Percentiles rank a stretch among this genome's conserved stretches.
Conservation (phyloP, 257 asterid genomes). For the Vinca minor region DNA sequence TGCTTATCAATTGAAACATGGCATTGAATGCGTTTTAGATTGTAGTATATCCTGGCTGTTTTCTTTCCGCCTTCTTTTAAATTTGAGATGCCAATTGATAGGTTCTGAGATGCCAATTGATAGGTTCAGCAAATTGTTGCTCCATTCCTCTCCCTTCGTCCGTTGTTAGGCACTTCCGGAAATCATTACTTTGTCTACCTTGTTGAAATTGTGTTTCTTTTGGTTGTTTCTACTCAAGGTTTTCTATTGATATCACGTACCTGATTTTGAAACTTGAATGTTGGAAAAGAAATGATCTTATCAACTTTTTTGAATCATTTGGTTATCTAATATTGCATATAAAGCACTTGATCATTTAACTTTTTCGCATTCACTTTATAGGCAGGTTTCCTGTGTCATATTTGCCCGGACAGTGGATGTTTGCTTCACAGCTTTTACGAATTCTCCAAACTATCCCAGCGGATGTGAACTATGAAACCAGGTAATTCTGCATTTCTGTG, state of each 20-base stretch:
- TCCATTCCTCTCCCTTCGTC: neutral
- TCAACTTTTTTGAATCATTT: no score
- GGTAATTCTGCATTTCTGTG: conserved; percentile 29
- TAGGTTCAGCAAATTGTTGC: neutral
- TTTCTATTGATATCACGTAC: neutral
- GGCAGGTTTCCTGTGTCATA: conserved; percentile 10
- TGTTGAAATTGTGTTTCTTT: neutral
- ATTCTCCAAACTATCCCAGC: conserved; percentile 49
- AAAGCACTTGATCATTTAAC: no score
- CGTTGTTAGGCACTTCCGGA: neutral
- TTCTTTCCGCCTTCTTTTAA: no score
- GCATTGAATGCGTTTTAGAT: no score
- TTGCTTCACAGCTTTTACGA: conserved; percentile 50
- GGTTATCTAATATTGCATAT: no score
- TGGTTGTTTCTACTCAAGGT: neutral
- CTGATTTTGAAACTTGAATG: neutral
- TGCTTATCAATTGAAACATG: no score
- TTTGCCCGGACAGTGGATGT: conserved; percentile 39
- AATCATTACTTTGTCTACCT: neutral
- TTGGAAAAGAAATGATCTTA: neutral
- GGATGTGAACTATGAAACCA: conserved; percentile 36
- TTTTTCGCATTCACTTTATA: conserved; percentile 2
- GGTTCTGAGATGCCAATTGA: neutral
- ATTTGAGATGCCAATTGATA: no score
- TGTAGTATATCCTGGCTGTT: no score